Evolutionary conservation across 306 rosid genomes (phyloP).

Genomic region (Rubus idaeus): DNA sequence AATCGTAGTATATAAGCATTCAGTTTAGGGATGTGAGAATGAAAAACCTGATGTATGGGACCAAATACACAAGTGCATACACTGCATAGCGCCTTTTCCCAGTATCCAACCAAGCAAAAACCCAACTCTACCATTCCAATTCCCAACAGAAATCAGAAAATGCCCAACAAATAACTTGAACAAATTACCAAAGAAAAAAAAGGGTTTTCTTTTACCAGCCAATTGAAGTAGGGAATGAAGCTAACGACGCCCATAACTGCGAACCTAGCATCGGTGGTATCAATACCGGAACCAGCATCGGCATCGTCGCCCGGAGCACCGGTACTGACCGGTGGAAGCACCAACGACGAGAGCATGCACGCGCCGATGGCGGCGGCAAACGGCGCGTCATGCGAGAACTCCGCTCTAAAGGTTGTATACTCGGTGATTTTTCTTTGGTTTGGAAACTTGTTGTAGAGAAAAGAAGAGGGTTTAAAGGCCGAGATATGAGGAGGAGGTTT

Average conservation of each 20-base stretch:
- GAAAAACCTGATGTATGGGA: constrained; percentile 74
- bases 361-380: constrained; percentile 82
- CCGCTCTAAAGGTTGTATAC: constrained; percentile 41
- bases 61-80: constrained; percentile 76
- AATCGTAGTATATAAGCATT: not conserved
- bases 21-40: not conserved
- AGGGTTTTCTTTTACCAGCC: constrained; percentile 53
- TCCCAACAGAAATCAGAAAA: constrained; percentile 2
- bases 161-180: not conserved
- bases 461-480: constrained; percentile 4
- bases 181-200: not conserved
- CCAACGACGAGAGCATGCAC: constrained; percentile 67
- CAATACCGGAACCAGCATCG: constrained; percentile 44
- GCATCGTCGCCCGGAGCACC: constrained; percentile 31
- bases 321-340: constrained; percentile 42
- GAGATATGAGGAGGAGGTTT: constrained; percentile 9
- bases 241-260: constrained; percentile 79
- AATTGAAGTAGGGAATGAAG: constrained; percentile 93
- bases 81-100: constrained; percentile 75
- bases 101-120: constrained; percentile 88
- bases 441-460: not conserved
- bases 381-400: constrained; percentile 69
- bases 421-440: constrained; percentile 23
- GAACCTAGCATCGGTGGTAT: constrained; percentile 64
- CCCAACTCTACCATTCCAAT: constrained; percentile 63